These are phyloP conservation scores for Leccinum pachyderme DNA, from an alignment of 1,284 basidiomycete species.

Conservation along the genomic window DNA sequence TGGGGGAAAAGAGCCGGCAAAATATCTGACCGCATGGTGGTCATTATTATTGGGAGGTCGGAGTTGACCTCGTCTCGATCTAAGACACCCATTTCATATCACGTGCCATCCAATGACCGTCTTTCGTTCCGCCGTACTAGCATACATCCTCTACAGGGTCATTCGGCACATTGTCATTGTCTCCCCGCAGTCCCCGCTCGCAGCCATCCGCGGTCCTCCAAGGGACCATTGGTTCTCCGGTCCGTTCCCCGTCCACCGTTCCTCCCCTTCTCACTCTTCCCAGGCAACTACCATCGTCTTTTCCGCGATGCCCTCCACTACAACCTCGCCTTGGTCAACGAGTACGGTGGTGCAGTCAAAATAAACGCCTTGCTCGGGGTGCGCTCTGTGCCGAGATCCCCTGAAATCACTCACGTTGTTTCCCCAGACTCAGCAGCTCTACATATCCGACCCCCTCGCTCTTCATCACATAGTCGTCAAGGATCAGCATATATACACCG, in stretches of 20 bases:
- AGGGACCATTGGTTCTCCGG: slow-evolving; percentile 42
- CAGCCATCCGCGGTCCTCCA: slow-evolving; percentile 20
- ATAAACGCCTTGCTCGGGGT: slow-evolving; percentile 55
- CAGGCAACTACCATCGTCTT: slow-evolving; percentile 49
- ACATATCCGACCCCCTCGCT: slow-evolving; percentile 48
- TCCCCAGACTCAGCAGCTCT: slow-evolving; percentile 40
- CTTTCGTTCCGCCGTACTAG: slow-evolving; percentile 7
- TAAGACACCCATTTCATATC: too few species aligned
- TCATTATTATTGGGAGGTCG: background rate
- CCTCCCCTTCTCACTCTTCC: background rate
- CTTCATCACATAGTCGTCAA: slow-evolving; percentile 46
- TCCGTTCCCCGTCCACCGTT: slow-evolving; percentile 6
- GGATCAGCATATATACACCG: slow-evolving; percentile 50
- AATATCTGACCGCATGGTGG: too few species aligned
- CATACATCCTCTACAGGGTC: slow-evolving; percentile 16
- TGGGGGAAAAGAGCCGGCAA: too few species aligned
- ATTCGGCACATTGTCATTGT: slow-evolving; percentile 13
- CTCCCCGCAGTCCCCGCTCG: slow-evolving; percentile 12
- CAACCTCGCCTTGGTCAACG: slow-evolving; percentile 42
- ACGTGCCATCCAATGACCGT: background rate
- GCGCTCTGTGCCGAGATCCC: background rate
- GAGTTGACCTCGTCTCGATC: too few species aligned
- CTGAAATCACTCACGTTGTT: slow-evolving; percentile 18
- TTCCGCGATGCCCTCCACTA: slow-evolving; percentile 50
- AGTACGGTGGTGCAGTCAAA: slow-evolving; percentile 48